Evolutionary conservation across 768 basidiomycete genomes (phyloP).

Genomic region (Amyloporia xantha): DNA sequence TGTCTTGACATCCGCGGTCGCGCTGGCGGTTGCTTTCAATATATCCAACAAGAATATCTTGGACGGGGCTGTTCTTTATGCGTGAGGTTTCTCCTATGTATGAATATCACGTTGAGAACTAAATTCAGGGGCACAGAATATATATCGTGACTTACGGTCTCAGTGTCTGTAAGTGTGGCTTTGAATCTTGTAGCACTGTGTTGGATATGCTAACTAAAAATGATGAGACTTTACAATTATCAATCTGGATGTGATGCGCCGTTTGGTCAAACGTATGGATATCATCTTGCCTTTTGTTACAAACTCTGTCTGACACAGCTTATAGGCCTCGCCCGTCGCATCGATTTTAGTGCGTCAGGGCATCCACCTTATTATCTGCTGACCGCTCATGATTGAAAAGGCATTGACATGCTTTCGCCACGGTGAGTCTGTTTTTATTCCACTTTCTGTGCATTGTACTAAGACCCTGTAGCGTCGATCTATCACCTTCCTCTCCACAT

Average conservation of each 20-base stretch:
- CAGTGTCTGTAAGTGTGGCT: conserved; percentile 43
- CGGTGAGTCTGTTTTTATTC: conserved; percentile 32
- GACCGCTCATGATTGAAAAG: conserved; percentile 26
- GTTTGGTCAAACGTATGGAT: conserved; percentile 53
- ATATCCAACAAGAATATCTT: conserved; percentile 48
- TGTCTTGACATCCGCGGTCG: conserved; percentile 54
- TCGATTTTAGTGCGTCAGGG: conserved; percentile 63
- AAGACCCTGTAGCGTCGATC: conserved; percentile 36
- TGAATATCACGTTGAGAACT: conserved; percentile 1
- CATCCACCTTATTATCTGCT: not conserved
- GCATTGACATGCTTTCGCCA: conserved; percentile 78
- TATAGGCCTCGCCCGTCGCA: conserved; percentile 49
- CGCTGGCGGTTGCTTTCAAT: conserved; percentile 55
- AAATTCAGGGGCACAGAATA: conserved; percentile 25
- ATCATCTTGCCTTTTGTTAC: not conserved
- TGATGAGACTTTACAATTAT: conserved; percentile 57
- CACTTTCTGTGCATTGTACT: not conserved
- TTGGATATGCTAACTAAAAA: conserved; percentile 9
- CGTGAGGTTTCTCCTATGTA: conserved; percentile 35
- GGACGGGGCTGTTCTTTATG: conserved; percentile 58
- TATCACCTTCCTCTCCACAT: conserved; percentile 51
- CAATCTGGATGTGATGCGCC: conserved; percentile 42
- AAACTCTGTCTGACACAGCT: conserved; percentile 1
- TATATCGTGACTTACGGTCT: conserved; percentile 61
- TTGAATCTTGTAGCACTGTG: not conserved